phyloP scores from a whole-genome alignment of 768 basidiomycete species.

The Rhodosporidiobolus sp. region DNA sequence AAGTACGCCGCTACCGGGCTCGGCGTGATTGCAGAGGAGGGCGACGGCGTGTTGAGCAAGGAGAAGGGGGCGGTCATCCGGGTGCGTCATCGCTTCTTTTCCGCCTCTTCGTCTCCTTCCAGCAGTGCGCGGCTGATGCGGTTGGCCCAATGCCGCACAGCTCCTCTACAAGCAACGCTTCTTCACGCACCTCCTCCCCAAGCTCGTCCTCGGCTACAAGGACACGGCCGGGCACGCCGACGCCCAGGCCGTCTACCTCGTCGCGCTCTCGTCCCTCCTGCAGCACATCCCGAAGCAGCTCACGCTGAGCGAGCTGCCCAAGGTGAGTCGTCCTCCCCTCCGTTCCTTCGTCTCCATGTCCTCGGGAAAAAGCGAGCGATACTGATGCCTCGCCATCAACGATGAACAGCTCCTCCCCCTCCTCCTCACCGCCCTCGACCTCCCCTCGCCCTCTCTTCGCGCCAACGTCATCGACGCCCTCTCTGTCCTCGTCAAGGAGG shows the following conservation, averaged over 20 bases:
- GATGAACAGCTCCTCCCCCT: constrained; percentile 78
- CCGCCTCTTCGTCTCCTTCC: not conserved
- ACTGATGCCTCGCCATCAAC: not conserved
- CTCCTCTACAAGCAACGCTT: constrained; percentile 55
- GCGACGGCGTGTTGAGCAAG: constrained; percentile 69
- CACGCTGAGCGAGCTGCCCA: constrained; percentile 66
- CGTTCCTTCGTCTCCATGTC: not conserved
- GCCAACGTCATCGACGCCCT: constrained; percentile 77
- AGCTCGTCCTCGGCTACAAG: constrained; percentile 66
- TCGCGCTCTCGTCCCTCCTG: constrained; percentile 77
- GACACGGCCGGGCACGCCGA: constrained; percentile 37
- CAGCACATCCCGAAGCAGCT: constrained; percentile 72
- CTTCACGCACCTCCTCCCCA: constrained; percentile 67
- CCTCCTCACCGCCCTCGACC: constrained; percentile 74
- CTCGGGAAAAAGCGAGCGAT: not conserved
- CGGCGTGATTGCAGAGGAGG: constrained; percentile 61
- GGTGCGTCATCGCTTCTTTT: constrained; percentile 53
- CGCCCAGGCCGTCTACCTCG: constrained; percentile 61
- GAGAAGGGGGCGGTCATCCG: constrained; percentile 71
- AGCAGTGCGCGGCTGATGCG: too few relatives aligned
- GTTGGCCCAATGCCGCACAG: constrained; percentile 40
- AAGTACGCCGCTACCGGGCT: constrained; percentile 74
- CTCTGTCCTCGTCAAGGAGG: constrained; percentile 63
- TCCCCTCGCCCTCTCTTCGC: constrained; percentile 70
- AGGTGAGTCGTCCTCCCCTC: constrained; percentile 43